Percentiles rank a stretch among this genome's conserved stretches.
Evolutionary conservation across 352 stramenopile species (phyloP).

Genomic region (Pythium diclinum): DNA sequence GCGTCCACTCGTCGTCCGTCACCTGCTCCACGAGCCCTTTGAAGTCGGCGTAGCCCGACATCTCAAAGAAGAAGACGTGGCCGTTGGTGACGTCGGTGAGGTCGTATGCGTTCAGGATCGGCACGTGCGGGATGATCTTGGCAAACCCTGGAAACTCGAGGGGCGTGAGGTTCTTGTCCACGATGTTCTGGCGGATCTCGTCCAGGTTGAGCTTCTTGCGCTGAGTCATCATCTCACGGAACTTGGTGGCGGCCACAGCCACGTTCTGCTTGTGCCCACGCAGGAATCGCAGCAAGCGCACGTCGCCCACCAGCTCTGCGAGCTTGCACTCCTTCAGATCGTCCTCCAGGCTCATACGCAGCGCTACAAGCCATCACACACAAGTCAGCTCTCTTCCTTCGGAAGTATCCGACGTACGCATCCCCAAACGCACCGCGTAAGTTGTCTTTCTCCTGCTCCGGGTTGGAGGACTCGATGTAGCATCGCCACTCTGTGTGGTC

Average conservation of each 20-base stretch:
- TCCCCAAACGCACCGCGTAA: conserved; percentile 39
- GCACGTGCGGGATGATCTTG: conserved; percentile 65
- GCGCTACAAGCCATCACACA: conserved; percentile 27
- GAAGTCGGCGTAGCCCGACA: conserved; percentile 63
- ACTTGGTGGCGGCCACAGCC: conserved; percentile 52
- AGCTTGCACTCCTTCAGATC: conserved; percentile 50
- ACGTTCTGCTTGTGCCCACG: conserved; percentile 77
- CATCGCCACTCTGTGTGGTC: conserved; percentile 59
- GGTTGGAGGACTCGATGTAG: conserved; percentile 60
- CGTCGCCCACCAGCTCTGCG: conserved; percentile 50
- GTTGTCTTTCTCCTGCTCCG: conserved; percentile 58
- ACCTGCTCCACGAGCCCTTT: conserved; percentile 55
- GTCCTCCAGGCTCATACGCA: conserved; percentile 59
- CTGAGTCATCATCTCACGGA: conserved; percentile 59
- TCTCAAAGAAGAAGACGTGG: conserved; percentile 70
- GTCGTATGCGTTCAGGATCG: conserved; percentile 63
- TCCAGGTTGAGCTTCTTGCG: conserved; percentile 59
- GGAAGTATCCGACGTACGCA: neutral
- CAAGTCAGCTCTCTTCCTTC: neutral
- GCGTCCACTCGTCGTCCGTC: conserved; percentile 64
- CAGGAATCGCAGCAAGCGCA: conserved; percentile 68
- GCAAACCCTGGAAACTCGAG: conserved; percentile 64
- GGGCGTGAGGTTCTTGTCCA: conserved; percentile 40
- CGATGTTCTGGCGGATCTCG: conserved; percentile 53
- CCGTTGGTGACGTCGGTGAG: conserved; percentile 35